These are phyloP conservation scores for Trebouxia sp. DNA, from an alignment of 139 green algal genomes.

Conservation along the genomic window DNA sequence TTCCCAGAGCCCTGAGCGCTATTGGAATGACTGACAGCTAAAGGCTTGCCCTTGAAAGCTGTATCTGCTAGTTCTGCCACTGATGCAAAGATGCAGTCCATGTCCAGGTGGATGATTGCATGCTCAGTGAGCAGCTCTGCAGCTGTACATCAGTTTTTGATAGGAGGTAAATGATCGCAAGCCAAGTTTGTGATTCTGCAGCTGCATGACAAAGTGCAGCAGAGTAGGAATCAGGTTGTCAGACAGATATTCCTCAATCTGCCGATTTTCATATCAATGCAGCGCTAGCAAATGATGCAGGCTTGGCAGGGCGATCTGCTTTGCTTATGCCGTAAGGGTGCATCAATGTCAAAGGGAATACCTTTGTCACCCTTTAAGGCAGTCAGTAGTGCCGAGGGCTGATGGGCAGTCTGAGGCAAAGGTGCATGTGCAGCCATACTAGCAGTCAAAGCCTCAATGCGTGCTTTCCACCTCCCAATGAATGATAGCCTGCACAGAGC, in stretches of 20 bases:
- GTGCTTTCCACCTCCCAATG: conserved; percentile 84
- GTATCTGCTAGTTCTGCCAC: conserved; percentile 49
- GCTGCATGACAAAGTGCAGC: too few relatives aligned
- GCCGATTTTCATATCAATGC: too few relatives aligned
- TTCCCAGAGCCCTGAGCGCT: conserved; percentile 77
- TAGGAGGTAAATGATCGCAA: too few relatives aligned
- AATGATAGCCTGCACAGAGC: conserved; percentile 88
- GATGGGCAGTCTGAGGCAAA: background rate
- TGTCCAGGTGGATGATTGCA: conserved; percentile 92
- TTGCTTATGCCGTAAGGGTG: too few relatives aligned
- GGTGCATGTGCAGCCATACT: conserved; percentile 18
- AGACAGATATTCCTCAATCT: too few relatives aligned
- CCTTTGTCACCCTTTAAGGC: background rate
- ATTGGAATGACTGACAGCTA: conserved; percentile 88
- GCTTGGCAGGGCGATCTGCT: too few relatives aligned
- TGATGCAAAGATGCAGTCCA: conserved; percentile 98
- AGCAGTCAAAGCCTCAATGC: conserved; percentile 74
- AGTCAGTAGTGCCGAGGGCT: background rate
- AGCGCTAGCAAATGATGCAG: too few relatives aligned
- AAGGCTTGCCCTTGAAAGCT: conserved; percentile 36
- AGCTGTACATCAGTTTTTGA: too few relatives aligned
- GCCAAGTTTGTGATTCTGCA: too few relatives aligned
- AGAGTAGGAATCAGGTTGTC: too few relatives aligned
- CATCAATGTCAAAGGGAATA: too few relatives aligned
- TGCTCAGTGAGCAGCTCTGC: conserved; percentile 1